Evolutionary conservation across 2,329 filamentous ascomycete genomes (phyloP), one percentile per base, ranked within the genome.

Genomic region (Xylariaceae sp.): DNA sequence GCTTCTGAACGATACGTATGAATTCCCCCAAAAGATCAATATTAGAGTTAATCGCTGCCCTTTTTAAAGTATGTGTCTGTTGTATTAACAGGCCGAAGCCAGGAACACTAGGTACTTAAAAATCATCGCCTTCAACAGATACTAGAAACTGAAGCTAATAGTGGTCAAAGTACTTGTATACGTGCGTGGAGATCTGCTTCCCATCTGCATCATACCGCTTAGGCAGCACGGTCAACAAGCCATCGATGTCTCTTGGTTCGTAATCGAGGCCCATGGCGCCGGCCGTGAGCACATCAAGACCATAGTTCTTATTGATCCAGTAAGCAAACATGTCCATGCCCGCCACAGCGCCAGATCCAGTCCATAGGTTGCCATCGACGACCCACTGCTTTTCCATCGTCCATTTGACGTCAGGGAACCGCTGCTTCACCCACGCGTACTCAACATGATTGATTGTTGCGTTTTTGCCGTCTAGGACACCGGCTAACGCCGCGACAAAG

Each of bases 241-340:
- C 46, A n/a, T 55, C 35, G 13, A 50, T 18, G 26, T 55, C 46
- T 20, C 52, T 55, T 4, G 52, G 52, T 41, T 55, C 52, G 24
- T 13, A 55, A 20, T 55, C 52, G 4, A 55, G 10, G 11, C 52
- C 52, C 23, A 46, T 2, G n/a, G 52, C 52, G 10, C 46, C 52
- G 3, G 18, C 41, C 9, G 46, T 55, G 1, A 55, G 30, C 15
- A 55, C 52, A 4, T 50, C 41, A 20, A 20, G 11, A 8, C 52
- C 52, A 21, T 18, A 55, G 8, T 21, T 55, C 18, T 41, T 41
- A 21, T 55, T 45, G 9, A 55, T 50, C 52, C 52, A 55, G 36
- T 55, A 36, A 2, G 52, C 33, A 13, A 50, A 13, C 52, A 55
- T 55, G 35, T 55, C 52, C 52, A 55, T 55, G 40, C 52, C 52